Percentiles rank a stretch among this genome's conserved stretches.
Evolutionary conservation across 495 filamentous ascomycete species (phyloP).

Genomic region (Neurospora terricola): DNA sequence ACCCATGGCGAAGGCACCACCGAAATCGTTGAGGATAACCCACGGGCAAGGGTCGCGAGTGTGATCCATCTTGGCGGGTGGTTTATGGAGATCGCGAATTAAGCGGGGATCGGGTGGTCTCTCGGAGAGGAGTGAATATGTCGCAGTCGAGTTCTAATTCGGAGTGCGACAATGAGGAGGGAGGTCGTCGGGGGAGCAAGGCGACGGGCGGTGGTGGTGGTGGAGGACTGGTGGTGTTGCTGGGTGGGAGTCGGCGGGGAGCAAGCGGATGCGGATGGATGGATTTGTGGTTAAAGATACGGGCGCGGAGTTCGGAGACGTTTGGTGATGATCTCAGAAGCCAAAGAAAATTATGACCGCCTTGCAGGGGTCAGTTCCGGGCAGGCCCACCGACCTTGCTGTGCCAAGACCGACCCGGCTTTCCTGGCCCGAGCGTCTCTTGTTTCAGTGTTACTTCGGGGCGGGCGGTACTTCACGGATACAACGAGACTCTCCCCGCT

Average conservation of each 20-base stretch:
- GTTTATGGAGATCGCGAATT: not conserved
- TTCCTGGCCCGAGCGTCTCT: not conserved
- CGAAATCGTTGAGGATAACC: slow-evolving; percentile 93
- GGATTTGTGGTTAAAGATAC: not conserved
- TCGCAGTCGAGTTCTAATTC: not conserved
- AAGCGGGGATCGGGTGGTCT: not conserved
- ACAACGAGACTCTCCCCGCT: not conserved
- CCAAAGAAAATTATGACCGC: slow-evolving; percentile 11
- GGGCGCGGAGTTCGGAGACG: slow-evolving; percentile 5
- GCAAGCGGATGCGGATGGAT: not conserved
- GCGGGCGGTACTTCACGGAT: not conserved
- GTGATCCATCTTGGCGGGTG: slow-evolving; percentile 57
- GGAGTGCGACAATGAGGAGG: not conserved
- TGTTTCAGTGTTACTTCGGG: not conserved
- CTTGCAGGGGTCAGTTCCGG: slow-evolving; percentile 1
- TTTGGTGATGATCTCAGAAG: slow-evolving; percentile 12
- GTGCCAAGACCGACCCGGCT: not conserved
- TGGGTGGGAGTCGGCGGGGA: not conserved
- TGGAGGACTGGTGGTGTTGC: not conserved
- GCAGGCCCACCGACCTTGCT: slow-evolving; percentile 1
- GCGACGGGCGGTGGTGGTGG: not conserved
- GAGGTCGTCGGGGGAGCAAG: not conserved
- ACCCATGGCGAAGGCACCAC: slow-evolving; percentile 95
- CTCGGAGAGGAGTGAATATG: not conserved
- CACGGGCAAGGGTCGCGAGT: slow-evolving; percentile 86